Evolutionary conservation across 306 rosid genomes (phyloP), one percentile per base, ranked within the genome.

Genomic region (Corylus heterophylla): DNA sequence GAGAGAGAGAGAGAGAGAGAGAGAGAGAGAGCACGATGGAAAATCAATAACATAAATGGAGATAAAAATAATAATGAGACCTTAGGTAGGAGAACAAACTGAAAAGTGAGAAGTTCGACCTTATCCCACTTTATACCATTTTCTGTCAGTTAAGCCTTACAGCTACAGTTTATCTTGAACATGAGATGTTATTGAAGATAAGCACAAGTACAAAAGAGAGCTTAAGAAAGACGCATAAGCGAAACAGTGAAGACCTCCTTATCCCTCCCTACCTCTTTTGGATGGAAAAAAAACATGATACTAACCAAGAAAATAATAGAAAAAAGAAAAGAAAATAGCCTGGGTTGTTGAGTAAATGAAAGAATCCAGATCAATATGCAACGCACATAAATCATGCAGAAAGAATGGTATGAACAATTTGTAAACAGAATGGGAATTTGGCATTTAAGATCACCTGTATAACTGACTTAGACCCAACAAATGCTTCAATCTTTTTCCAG

Each of bases 401-500:
- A 20, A 27, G 5, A 77, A 72, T 55, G 39, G 66, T 25, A 69
- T 55, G 68, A 35, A 58, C 25, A 56, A 52, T 63, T 69, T 3
- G 51, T 0, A 2, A 22, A 31, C 49, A 79, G 62, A 74, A 42
- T 48, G 64, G 39, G 12, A 45, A 9, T 64, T 75, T 47, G 29
- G 73, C 80, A 68, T 37, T 54, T 66, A 71, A 69, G 75, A 71
- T 78, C 85, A 93, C 99, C 98, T 93, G 99, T 76, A 95, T 95
- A 78, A 91, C 99, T 31, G 98, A 91, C 85, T 95, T 95, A 14
- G 99, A 95, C 61, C 98, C 97, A 73, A 95, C 74, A 88, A 93
- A 95, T 31, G 99, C 98, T 90, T 95, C 99, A 84, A 95, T 95
- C 87, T 95, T 95, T 87, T 95, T 95, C 99, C 99, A 95, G 81